A percentile compares a stretch with the other conserved stretches of the same genome.
Evolutionary conservation across 331 rosid species (phyloP).

Genomic region (Arachis monticola): DNA sequence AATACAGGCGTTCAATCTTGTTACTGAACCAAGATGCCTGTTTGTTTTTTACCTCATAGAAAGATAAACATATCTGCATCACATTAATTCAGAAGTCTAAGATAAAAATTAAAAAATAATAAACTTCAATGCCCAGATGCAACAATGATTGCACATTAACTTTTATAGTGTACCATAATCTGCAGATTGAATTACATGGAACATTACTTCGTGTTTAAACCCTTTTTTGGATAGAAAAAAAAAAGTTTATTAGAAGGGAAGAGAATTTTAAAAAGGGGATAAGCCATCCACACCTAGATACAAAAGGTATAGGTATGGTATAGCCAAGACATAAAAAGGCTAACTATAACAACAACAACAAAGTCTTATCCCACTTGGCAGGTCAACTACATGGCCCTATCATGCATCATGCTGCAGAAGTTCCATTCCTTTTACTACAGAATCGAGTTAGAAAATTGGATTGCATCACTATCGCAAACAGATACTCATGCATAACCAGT

Average conservation of each 20-base stretch:
- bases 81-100: constrained; percentile 34
- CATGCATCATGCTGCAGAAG: too few relatives aligned
- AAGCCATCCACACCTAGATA: too few relatives aligned
- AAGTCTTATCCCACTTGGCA: too few relatives aligned
- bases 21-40: constrained; percentile 86
- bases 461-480: neutral
- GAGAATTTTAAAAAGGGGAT: too few relatives aligned
- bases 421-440: neutral
- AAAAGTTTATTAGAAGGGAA: too few relatives aligned
- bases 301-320: too few relatives aligned
- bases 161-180: neutral
- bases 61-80: constrained; percentile 86
- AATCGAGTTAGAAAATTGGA: neutral
- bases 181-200: constrained; percentile 1
- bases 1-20: constrained; percentile 77
- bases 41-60: constrained; percentile 86
- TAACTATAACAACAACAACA: too few relatives aligned
- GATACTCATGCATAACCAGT: neutral
- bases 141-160: neutral
- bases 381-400: too few relatives aligned
- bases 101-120: neutral
- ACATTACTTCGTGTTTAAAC: too few relatives aligned
- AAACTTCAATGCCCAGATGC: neutral
- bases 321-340: too few relatives aligned
- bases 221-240: too few relatives aligned